Conservation (phyloP, 768 basidiomycete genomes). For the Kwoniella dejecticola region DNA sequence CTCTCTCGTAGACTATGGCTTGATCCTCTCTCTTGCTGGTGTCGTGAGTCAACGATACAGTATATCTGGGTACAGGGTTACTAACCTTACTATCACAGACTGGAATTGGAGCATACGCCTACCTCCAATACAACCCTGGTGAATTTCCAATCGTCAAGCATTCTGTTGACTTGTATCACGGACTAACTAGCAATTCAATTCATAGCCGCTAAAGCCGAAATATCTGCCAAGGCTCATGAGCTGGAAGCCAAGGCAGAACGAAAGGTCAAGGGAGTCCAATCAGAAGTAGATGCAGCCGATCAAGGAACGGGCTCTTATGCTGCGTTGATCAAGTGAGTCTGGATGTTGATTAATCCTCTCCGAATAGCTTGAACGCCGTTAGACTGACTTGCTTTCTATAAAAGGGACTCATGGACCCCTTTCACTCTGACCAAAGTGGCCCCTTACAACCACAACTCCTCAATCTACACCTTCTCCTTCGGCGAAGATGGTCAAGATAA, state of each 20-base stretch:
- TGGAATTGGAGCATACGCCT: conserved; percentile 24
- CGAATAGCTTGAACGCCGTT: too few species aligned
- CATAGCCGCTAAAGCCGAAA: conserved; percentile 19
- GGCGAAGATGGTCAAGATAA: conserved; percentile 56
- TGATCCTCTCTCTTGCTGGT: conserved; percentile 23
- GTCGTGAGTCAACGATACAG: conserved; percentile 1
- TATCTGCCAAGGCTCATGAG: conserved; percentile 21
- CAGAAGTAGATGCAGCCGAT: conserved; percentile 19
- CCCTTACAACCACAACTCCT: conserved; percentile 93
- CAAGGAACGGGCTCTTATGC: conserved; percentile 11
- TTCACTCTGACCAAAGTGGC: conserved; percentile 75
- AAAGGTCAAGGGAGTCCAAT: conserved; percentile 17
- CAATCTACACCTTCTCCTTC: conserved; percentile 76
- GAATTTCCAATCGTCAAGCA: neutral
- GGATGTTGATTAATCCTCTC: too few species aligned
- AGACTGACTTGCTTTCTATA: too few species aligned
- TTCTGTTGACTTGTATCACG: too few species aligned
- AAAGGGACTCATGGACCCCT: conserved; percentile 58
- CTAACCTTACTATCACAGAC: too few species aligned
- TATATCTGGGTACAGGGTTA: too few species aligned
- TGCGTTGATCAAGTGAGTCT: conserved; percentile 25
- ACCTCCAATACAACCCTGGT: conserved; percentile 27
- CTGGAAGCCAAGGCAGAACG: conserved; percentile 21
- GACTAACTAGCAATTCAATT: too few species aligned
- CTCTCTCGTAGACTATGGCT: conserved; percentile 8